Percentiles rank a stretch among this genome's conserved stretches.
These are phyloP conservation scores for Psilocybe azurescens DNA, from an alignment of 768 basidiomycete species.

Conservation along the genomic window DNA sequence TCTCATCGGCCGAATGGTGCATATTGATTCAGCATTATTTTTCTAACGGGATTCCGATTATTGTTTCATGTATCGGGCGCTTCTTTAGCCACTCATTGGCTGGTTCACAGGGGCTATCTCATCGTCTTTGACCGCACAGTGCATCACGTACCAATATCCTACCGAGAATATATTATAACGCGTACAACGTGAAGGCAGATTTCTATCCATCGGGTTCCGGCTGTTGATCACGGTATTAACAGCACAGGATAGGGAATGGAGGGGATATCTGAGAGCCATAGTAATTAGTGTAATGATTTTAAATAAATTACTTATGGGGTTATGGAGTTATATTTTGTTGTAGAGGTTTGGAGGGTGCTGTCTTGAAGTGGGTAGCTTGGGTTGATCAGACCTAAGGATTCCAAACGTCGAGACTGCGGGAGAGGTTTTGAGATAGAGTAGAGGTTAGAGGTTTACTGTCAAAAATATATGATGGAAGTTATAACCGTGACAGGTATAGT, in stretches of 20 bases:
- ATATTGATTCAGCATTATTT: not conserved
- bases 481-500: too few relatives aligned
- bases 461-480: not conserved
- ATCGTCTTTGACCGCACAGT: not conserved
- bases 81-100: not conserved
- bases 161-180: conserved; percentile 9
- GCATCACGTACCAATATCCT: conserved; percentile 10
- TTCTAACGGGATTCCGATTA: not conserved
- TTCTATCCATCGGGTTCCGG: not conserved
- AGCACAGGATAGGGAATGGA: not conserved
- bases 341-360: not conserved
- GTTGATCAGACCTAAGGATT: conserved; percentile 2
- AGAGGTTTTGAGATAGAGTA: not conserved
- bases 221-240: not conserved
- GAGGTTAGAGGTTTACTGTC: not conserved
- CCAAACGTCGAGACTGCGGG: conserved; percentile 2
- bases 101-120: not conserved
- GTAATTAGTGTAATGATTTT: not conserved
- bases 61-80: not conserved
- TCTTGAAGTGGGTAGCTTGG: not conserved
- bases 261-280: conserved; percentile 1
- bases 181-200: not conserved
- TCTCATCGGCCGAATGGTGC: not conserved
- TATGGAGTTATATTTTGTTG: too few relatives aligned
- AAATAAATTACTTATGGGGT: not conserved